Evolutionary conservation across 2,329 filamentous ascomycete species (phyloP), one percentile per base, ranked within the genome.

Genomic region (Colletotrichum musicola): DNA sequence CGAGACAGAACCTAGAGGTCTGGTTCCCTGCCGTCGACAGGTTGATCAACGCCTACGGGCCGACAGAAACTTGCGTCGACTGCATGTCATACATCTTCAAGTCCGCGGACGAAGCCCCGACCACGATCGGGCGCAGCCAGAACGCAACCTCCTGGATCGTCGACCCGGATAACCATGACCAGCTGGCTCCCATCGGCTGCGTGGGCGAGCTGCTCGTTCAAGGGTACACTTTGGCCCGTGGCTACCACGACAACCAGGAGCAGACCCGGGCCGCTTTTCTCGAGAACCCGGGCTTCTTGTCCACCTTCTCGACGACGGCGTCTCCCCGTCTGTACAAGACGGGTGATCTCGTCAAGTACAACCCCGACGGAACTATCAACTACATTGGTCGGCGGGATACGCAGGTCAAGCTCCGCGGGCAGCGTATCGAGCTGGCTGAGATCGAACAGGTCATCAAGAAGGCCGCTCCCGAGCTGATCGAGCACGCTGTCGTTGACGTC

Each of bases 281-380:
- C 47, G 50, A 44, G 16, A 25, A 55, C 42, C 42, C 40, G 20
- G 22, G 3, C 14, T 54, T 16, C 13, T 14, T 54, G 20, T 6
- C 51, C 16, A 4, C 16, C 22, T 54, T 38, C 56, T 4, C 38
- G 14, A 14, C 49, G n/a, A 42, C 20, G 14, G 6, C 76, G 76
- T 70, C 84, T 18, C 84, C 83, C 72, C 79, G 78, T 5, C 40
- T 82, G 9, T 87, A 85, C 72, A 82, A 81, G 53, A 83, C 82
- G 0, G 82, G 83, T 30, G 83, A 85, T 69, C 75, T 84, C 10
- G 82, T 75, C 2, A 27, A 30, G 20, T 69, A 86, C 85, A 3
- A 35, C 47, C 27, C 46, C 6, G 64, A 73, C 20, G 71, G 71
- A 4, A 68, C 18, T 4, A 61, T 67, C 20, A 14, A 67, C n/a